Evolutionary conservation across 805 yeast genomes (phyloP).

Genomic region (Kuraishia capsulata): DNA sequence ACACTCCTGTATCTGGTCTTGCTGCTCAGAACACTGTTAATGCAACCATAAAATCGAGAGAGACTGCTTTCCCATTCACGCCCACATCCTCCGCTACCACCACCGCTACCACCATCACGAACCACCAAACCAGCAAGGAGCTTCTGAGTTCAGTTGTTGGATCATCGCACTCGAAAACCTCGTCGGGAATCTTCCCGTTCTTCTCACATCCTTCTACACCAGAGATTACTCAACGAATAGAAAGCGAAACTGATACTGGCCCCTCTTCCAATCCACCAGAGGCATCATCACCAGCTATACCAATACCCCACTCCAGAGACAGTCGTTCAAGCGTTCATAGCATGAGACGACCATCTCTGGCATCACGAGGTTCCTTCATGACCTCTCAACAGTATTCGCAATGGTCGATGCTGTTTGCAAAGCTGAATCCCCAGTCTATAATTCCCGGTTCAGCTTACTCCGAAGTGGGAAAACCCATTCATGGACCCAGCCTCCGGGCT

Average conservation of each 20-base stretch:
- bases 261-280: no score
- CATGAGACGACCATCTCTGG: neutral
- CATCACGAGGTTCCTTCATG: neutral
- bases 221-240: no score
- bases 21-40: neutral
- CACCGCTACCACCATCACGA: neutral
- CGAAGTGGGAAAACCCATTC: neutral
- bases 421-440: neutral
- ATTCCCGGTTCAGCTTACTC: neutral
- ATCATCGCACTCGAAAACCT: no score
- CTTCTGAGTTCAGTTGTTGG: conserved; percentile 1
- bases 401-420: conserved; percentile 1
- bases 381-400: neutral
- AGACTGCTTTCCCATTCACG: neutral
- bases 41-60: neutral
- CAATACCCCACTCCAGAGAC: neutral
- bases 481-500: no score
- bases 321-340: neutral
- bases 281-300: neutral
- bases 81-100: neutral
- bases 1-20: neutral
- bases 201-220: neutral
- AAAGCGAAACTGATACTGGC: neutral
- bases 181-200: neutral
- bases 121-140: neutral